phyloP scores from a whole-genome alignment of 495 filamentous ascomycete species.

The Rhizodiscina lignyota region DNA sequence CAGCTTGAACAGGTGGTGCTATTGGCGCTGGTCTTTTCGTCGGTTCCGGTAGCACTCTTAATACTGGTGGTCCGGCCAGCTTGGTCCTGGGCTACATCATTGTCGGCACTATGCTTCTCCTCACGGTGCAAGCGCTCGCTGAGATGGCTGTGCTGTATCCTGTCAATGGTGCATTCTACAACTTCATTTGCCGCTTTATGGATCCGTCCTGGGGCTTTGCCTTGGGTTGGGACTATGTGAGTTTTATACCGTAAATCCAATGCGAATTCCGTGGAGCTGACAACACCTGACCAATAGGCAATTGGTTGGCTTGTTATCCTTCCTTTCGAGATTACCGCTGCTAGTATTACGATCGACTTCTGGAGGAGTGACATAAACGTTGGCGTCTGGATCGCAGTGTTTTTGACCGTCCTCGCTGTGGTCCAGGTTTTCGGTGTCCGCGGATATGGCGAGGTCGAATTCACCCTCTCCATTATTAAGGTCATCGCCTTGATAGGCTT shows the following conservation, averaged over 20 bases:
- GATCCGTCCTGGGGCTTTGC: conserved; percentile 40
- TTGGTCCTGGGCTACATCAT: conserved; percentile 31
- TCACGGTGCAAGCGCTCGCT: conserved; percentile 42
- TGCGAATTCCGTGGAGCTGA: no score
- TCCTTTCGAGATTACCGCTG: conserved; percentile 32
- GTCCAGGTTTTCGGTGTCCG: conserved; percentile 30
- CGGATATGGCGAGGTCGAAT: conserved; percentile 39
- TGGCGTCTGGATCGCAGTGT: conserved; percentile 31
- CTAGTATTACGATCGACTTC: conserved; percentile 40
- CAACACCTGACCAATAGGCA: no score
- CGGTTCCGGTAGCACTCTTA: conserved; percentile 16
- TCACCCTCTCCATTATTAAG: conserved; percentile 31
- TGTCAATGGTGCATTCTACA: conserved; percentile 44
- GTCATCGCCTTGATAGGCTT: conserved; percentile 28
- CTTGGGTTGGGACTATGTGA: conserved; percentile 35
- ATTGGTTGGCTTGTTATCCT: conserved; percentile 27
- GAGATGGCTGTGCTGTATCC: conserved; percentile 58
- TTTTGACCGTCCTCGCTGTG: conserved; percentile 25
- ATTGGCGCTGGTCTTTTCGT: conserved; percentile 24
- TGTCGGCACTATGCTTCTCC: conserved; percentile 28
- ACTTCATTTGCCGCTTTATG: conserved; percentile 37
- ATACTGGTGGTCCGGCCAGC: conserved; percentile 14
- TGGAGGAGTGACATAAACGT: conserved; percentile 31
- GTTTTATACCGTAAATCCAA: no score
- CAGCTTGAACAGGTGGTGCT: conserved; percentile 25